These are phyloP conservation scores for Gymnopilus junonius DNA, from an alignment of 768 basidiomycete genomes.

Conservation along the genomic window DNA sequence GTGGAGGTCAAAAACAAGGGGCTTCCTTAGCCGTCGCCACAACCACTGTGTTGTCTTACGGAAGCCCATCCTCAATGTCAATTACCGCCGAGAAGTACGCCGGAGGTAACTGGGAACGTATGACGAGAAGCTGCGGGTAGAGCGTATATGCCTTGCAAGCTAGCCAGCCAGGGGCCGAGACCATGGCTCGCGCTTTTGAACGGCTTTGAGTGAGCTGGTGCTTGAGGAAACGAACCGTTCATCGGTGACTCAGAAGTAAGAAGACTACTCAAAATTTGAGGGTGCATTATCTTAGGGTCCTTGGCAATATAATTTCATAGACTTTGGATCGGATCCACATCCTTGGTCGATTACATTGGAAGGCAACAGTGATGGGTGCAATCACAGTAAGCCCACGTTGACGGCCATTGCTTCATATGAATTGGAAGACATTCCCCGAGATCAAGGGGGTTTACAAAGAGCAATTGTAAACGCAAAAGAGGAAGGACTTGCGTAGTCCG, in stretches of 20 bases:
- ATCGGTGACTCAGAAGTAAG: not conserved
- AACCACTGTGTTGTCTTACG: not conserved
- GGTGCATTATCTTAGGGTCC: not conserved
- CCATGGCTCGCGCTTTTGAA: not conserved
- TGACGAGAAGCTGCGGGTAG: not conserved
- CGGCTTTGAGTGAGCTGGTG: not conserved
- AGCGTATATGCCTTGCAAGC: not conserved
- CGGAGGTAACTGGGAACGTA: not conserved
- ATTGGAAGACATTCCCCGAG: not conserved
- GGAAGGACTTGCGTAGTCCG: not conserved
- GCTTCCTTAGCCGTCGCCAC: not conserved
- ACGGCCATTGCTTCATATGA: not conserved
- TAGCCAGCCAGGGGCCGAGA: not conserved
- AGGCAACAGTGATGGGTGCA: not conserved
- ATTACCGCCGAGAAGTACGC: not conserved
- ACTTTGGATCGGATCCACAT: not conserved
- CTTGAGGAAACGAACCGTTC: not conserved
- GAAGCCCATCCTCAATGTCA: not conserved
- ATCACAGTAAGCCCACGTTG: not conserved
- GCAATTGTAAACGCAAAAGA: not conserved
- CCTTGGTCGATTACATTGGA: not conserved
- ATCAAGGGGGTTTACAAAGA: constrained; percentile 3
- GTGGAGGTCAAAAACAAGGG: not conserved
- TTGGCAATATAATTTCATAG: not conserved
- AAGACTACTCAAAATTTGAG: not conserved